Evolutionary conservation across 352 stramenopile genomes (phyloP).

Genomic region (Pythium phragmitis): DNA sequence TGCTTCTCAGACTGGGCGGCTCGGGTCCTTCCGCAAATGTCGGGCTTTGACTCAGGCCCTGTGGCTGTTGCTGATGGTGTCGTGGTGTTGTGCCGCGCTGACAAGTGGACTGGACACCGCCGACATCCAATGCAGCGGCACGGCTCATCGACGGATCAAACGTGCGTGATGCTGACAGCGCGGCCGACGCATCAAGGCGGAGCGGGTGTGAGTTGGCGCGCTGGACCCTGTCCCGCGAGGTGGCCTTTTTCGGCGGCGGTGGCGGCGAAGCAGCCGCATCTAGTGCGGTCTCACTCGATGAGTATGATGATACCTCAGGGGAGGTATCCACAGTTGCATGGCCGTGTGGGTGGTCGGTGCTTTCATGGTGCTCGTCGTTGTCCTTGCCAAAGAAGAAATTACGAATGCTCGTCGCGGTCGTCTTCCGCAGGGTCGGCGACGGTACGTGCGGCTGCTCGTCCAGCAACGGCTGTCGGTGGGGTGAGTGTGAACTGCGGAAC

Average conservation of each 20-base stretch:
- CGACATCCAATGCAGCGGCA: constrained; percentile 7
- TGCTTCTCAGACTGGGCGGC: constrained; percentile 19
- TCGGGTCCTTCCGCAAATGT: neutral
- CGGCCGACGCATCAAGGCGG: constrained; percentile 15
- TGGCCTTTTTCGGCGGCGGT: neutral
- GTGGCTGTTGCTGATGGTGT: neutral
- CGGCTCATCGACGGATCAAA: constrained; percentile 24
- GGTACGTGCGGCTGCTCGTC: constrained; percentile 4
- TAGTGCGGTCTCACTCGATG: neutral
- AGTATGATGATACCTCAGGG: neutral
- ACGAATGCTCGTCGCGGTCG: neutral
- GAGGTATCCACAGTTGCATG: neutral
- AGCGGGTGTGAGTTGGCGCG: constrained; percentile 20
- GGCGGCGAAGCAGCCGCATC: neutral
- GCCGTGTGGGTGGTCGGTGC: neutral
- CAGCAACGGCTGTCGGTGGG: constrained; percentile 11
- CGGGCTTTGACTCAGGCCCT: neutral
- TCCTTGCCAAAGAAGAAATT: constrained; percentile 14
- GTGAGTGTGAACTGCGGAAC: constrained; percentile 13
- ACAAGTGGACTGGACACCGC: neutral
- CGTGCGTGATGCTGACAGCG: constrained; percentile 4
- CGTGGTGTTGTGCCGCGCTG: neutral
- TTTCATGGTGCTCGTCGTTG: constrained; percentile 4
- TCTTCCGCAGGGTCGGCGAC: constrained; percentile 3
- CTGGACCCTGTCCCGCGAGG: constrained; percentile 20